Evolutionary conservation across 768 basidiomycete species (phyloP), one percentile per base, ranked within the genome.

Genomic region (Panus rudis): DNA sequence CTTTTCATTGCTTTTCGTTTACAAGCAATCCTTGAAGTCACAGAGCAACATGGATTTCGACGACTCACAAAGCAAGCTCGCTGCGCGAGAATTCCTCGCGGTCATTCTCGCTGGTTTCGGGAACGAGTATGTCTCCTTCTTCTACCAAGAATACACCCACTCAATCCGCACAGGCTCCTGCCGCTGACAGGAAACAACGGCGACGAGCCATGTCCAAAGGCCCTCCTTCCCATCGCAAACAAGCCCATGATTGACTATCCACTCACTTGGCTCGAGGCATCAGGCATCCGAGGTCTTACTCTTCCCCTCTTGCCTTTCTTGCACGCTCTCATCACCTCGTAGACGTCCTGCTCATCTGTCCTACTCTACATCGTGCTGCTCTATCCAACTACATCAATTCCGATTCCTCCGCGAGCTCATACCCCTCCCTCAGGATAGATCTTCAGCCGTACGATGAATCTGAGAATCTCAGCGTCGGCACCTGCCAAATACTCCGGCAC

Each of bases 41-140:
- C 28, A 16, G 28, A 30, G n/a, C n/a, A 30, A 30, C 54, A 84
- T 87, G 84, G 79, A 87, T 54, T 72, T 87, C 49, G 72, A 75
- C 45, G 70, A 73, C 43, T 70, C 75, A 50, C 50, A 61, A 48
- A 60, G 68, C 20, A 75, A 73, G 37, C 66, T 70, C 21, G 69
- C 76, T 19, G 71, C 73, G 25, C 75, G 73, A 23, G 93, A 96
- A 61, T 96, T 96, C 59, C 76, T 87, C 40, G 93, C 88, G 0
- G 79, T 97, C 16, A 69, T 96, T 21, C 72, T 96, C 11, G 86
- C 90, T 22, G 93, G 93, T 25, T 91, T 91, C 66, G 93, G 93
- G n/a, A 82, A 86, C 55, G 83, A 84, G 92, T 88, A 63, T 62
- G 81, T 58, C 26, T 22, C n/a, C 16, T n/a, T 35, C 26, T 22